These are phyloP conservation scores for Acrodontium crateriforme DNA, from an alignment of 2,329 filamentous ascomycete genomes.

Conservation along the genomic window DNA sequence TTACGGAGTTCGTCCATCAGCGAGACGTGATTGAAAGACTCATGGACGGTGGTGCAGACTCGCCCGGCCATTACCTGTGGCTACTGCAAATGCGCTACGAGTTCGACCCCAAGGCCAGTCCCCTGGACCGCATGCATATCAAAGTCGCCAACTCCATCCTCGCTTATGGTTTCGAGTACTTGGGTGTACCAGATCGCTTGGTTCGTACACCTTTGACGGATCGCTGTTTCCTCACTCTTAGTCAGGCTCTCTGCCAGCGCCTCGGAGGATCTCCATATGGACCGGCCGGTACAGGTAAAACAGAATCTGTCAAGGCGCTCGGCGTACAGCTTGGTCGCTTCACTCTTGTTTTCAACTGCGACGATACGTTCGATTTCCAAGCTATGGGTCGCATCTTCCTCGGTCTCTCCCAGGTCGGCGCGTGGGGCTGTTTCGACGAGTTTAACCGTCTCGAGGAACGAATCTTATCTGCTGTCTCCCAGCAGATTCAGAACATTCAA, in stretches of 20 bases:
- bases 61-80: slow-evolving; percentile 77
- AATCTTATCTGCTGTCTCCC: slow-evolving; percentile 93
- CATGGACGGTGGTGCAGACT: slow-evolving; percentile 57
- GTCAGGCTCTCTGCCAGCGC: slow-evolving; percentile 85
- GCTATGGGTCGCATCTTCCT: slow-evolving; percentile 99
- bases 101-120: slow-evolving; percentile 69
- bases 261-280: slow-evolving; percentile 95
- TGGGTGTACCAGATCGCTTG: slow-evolving; percentile 89
- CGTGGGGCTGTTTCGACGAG: slow-evolving; percentile 99
- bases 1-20: slow-evolving; percentile 97
- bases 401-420: slow-evolving; percentile 96
- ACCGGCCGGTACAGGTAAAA: slow-evolving; percentile 95
- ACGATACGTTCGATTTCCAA: slow-evolving; percentile 99
- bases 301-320: slow-evolving; percentile 94
- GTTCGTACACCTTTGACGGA: slow-evolving; percentile 95
- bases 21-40: slow-evolving; percentile 86
- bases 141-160: slow-evolving; percentile 95
- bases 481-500: slow-evolving; percentile 99
- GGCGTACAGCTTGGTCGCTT: slow-evolving; percentile 94
- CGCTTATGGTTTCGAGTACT: slow-evolving; percentile 94
- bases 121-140: slow-evolving; percentile 68
- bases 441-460: slow-evolving; percentile 98
- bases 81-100: slow-evolving; percentile 94
- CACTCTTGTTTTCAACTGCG: slow-evolving; percentile 97
- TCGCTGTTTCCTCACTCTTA: slow-evolving; percentile 94